Conservation (phyloP, 2,329 filamentous ascomycete species). For the Setomelanomma holmii region DNA sequence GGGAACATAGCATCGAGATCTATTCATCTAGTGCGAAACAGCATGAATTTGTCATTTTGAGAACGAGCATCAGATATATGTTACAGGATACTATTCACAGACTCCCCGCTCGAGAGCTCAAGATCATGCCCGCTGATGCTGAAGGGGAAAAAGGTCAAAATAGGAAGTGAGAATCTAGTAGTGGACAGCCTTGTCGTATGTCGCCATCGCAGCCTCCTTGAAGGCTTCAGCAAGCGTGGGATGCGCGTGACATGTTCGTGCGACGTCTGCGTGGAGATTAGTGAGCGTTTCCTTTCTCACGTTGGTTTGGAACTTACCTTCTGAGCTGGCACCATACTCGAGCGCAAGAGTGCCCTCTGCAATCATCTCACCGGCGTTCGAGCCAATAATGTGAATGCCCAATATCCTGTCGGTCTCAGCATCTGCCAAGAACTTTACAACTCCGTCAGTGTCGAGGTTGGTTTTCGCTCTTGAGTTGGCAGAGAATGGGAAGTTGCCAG, state of each 20-base stretch:
- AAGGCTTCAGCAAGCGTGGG: conserved; percentile 96
- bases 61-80: conserved; percentile 41
- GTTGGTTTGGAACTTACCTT: conserved; percentile 70
- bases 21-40: conserved; percentile 10
- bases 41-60: neutral
- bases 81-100: conserved; percentile 51
- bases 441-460: conserved; percentile 92
- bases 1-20: neutral
- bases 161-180: conserved; percentile 62
- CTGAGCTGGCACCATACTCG: conserved; percentile 94
- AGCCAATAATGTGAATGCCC: conserved; percentile 94
- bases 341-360: conserved; percentile 93
- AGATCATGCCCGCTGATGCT: conserved; percentile 45
- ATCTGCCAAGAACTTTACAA: conserved; percentile 97
- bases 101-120: conserved; percentile 46
- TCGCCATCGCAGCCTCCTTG: conserved; percentile 99
- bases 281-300: neutral
- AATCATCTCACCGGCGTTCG: conserved; percentile 99
- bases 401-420: conserved; percentile 95
- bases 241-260: conserved; percentile 92
- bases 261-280: conserved; percentile 42
- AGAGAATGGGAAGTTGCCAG: conserved; percentile 94
- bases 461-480: conserved; percentile 99
- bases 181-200: conserved; percentile 94
- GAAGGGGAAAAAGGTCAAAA: conserved; percentile 30